Conservation (phyloP, 179 eudicot genomes). For the Vitellaria paradoxa region DNA sequence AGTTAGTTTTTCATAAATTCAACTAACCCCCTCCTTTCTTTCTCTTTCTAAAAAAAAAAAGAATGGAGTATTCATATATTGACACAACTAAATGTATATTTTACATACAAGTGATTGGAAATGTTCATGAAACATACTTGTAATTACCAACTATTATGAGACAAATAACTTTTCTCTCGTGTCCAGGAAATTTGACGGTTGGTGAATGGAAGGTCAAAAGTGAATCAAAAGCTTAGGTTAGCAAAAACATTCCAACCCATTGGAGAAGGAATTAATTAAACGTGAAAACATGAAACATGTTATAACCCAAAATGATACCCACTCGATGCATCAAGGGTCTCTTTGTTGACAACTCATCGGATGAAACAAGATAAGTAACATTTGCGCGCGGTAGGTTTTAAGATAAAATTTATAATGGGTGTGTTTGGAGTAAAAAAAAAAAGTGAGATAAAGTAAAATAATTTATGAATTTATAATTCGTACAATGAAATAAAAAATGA, state of each 20-base stretch:
- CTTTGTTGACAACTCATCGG: background rate
- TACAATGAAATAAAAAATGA: too few relatives aligned
- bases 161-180: slow-evolving; percentile 1
- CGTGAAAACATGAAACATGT: background rate
- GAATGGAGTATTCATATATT: too few relatives aligned
- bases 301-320: background rate
- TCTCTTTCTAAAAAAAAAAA: too few relatives aligned
- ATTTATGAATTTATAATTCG: too few relatives aligned
- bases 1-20: too few relatives aligned
- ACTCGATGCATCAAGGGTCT: background rate
- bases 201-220: slow-evolving; percentile 3
- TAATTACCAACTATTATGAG: background rate
- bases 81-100: too few relatives aligned
- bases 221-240: background rate
- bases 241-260: background rate
- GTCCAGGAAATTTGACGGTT: background rate
- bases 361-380: background rate
- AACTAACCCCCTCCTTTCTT: too few relatives aligned
- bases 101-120: background rate
- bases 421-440: too few relatives aligned
- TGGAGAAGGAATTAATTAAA: background rate
- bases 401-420: background rate
- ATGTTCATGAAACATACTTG: background rate
- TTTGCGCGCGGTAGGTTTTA: background rate
- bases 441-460: too few relatives aligned